Evolutionary conservation across 179 eudicot genomes (phyloP).

Genomic region (Carnegiea gigantea): DNA sequence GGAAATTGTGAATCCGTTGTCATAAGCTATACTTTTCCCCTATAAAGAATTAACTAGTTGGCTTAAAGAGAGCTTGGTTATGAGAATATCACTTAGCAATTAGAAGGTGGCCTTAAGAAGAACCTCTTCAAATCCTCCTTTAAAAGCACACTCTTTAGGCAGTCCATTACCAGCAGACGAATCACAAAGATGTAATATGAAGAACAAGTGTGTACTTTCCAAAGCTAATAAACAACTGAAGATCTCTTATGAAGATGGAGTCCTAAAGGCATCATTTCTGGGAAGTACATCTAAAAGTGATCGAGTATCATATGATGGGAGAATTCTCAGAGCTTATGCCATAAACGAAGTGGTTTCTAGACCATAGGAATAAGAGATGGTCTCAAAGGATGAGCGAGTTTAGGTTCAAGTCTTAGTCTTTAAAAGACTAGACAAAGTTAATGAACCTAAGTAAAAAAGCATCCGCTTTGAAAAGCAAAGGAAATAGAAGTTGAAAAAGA

Average conservation of each 20-base stretch:
- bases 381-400: not conserved
- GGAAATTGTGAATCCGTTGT: not conserved
- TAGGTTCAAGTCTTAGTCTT: not conserved
- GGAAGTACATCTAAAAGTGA: no score
- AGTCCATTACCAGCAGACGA: not conserved
- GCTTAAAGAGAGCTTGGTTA: not conserved
- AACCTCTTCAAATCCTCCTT: not conserved
- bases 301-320: no score
- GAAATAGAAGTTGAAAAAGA: no score
- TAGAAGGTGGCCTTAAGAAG: no score
- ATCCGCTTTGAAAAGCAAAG: no score
- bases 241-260: not conserved
- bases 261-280: no score
- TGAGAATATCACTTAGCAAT: not conserved
- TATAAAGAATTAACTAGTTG: not conserved
- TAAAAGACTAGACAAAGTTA: not conserved
- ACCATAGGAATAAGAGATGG: not conserved
- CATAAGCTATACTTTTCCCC: not conserved
- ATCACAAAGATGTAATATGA: not conserved
- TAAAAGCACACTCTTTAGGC: not conserved
- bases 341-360: not conserved
- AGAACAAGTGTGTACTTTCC: not conserved
- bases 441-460: no score
- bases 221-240: not conserved
- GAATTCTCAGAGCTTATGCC: not conserved